These are phyloP conservation scores for Parmelia sp. DNA, from an alignment of 495 filamentous ascomycete genomes.

Conservation along the genomic window DNA sequence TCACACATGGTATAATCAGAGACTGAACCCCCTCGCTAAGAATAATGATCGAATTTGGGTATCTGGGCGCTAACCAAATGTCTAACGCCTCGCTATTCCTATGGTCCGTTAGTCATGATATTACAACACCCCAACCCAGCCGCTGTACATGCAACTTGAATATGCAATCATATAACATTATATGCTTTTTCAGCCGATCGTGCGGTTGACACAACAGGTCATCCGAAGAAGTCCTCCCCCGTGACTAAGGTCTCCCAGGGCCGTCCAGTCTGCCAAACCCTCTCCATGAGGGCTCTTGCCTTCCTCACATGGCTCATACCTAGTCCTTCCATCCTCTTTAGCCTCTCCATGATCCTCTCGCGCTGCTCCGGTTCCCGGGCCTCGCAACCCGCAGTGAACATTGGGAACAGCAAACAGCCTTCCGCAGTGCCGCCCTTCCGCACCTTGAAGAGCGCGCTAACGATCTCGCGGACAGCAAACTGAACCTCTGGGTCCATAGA, in stretches of 20 bases:
- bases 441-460: slow-evolving; percentile 56
- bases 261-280: slow-evolving; percentile 56
- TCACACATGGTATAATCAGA: not conserved
- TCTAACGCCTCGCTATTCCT: slow-evolving; percentile 1
- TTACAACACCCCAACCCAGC: not conserved
- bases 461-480: slow-evolving; percentile 56
- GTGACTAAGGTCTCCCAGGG: slow-evolving; percentile 17
- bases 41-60: slow-evolving; percentile 12
- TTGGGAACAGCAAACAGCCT: slow-evolving; percentile 70
- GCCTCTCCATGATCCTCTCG: slow-evolving; percentile 56
- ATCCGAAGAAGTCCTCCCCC: slow-evolving; percentile 16
- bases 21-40: not conserved
- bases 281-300: slow-evolving; percentile 59
- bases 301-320: slow-evolving; percentile 68
- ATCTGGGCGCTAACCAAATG: not conserved
- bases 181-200: not conserved
- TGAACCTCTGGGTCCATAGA: slow-evolving; percentile 53
- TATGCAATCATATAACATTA: not conserved
- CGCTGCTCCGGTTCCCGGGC: slow-evolving; percentile 49
- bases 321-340: slow-evolving; percentile 63
- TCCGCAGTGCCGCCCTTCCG: slow-evolving; percentile 63
- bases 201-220: not conserved
- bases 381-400: slow-evolving; percentile 83
- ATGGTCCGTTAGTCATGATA: not conserved
- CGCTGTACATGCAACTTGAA: not conserved